These are phyloP conservation scores for Arthrobotrys musiformis DNA, from an alignment of 2,329 filamentous ascomycete genomes.

Conservation along the genomic window DNA sequence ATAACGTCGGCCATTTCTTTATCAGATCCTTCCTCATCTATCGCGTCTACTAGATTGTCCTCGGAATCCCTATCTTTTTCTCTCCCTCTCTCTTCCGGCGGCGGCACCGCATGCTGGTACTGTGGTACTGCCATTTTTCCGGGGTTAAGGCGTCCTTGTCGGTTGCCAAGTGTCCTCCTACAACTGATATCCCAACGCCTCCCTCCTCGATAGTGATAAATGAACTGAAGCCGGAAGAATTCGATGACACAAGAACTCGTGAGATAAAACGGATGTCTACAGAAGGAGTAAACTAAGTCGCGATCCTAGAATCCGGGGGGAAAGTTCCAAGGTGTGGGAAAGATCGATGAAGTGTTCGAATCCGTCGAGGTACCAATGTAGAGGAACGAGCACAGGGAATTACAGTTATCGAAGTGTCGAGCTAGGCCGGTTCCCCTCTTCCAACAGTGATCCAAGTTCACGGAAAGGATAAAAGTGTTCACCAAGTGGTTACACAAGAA, in stretches of 20 bases:
- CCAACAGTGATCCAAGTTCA: slow-evolving; percentile 41
- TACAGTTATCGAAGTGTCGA: slow-evolving; percentile 26
- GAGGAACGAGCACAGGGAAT: slow-evolving; percentile 5
- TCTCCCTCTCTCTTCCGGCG: slow-evolving; percentile 41
- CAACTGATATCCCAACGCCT: slow-evolving; percentile 25
- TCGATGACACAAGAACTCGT: background rate
- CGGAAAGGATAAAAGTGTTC: slow-evolving; percentile 49
- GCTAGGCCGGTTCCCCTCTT: slow-evolving; percentile 30
- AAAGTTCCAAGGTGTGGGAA: slow-evolving; percentile 17
- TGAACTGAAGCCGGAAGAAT: slow-evolving; percentile 35
- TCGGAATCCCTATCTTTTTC: slow-evolving; percentile 54
- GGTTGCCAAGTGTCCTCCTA: slow-evolving; percentile 25
- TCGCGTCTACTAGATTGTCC: slow-evolving; percentile 38
- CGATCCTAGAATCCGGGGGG: background rate
- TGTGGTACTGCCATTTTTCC: slow-evolving; percentile 51
- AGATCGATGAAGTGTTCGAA: slow-evolving; percentile 4
- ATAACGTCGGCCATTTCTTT: slow-evolving; percentile 49
- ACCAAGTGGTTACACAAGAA: slow-evolving; percentile 50
- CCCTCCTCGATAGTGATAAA: slow-evolving; percentile 21
- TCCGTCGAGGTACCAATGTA: slow-evolving; percentile 25
- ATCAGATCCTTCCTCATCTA: slow-evolving; percentile 50
- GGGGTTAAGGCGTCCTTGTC: slow-evolving; percentile 7
- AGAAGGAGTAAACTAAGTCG: background rate
- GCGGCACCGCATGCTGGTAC: slow-evolving; percentile 49
- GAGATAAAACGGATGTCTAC: background rate